phyloP scores from a whole-genome alignment of 768 basidiomycete species.

The Tricholoma furcatifolium region DNA sequence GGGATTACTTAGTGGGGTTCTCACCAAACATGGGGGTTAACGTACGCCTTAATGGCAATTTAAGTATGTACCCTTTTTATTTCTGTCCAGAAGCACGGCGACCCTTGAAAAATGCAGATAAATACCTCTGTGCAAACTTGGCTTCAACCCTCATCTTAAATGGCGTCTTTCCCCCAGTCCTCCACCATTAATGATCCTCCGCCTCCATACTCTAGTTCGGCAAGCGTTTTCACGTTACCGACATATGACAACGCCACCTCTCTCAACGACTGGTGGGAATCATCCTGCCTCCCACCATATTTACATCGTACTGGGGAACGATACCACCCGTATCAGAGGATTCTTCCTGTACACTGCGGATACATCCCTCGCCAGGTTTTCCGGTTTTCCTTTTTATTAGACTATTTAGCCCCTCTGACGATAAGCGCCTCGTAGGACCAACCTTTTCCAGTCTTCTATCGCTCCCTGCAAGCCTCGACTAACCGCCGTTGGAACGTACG shows the following conservation, averaged over 20 bases:
- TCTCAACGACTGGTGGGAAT: constrained; percentile 7
- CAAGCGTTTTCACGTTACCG: background rate
- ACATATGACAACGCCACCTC: constrained; percentile 7
- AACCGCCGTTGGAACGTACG: no score
- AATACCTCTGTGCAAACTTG: background rate
- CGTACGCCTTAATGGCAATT: no score
- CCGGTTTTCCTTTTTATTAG: background rate
- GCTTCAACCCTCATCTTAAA: background rate
- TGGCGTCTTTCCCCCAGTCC: background rate
- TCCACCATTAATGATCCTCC: background rate
- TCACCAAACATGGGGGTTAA: no score
- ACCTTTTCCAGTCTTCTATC: no score
- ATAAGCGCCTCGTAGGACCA: no score
- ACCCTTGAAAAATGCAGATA: background rate
- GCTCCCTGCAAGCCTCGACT: no score
- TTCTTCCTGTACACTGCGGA: background rate
- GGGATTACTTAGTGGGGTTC: no score
- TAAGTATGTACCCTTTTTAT: no score
- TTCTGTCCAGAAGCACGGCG: constrained; percentile 3
- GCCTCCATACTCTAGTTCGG: background rate
- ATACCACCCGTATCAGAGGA: constrained; percentile 12
- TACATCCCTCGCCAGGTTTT: constrained; percentile 2
- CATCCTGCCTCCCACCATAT: constrained; percentile 14
- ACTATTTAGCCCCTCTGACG: no score
- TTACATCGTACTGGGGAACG: constrained; percentile 8